Base-by-base conservation (phyloP, 1,139 yeast species). In the Yamadazyma siamensis region DNA sequence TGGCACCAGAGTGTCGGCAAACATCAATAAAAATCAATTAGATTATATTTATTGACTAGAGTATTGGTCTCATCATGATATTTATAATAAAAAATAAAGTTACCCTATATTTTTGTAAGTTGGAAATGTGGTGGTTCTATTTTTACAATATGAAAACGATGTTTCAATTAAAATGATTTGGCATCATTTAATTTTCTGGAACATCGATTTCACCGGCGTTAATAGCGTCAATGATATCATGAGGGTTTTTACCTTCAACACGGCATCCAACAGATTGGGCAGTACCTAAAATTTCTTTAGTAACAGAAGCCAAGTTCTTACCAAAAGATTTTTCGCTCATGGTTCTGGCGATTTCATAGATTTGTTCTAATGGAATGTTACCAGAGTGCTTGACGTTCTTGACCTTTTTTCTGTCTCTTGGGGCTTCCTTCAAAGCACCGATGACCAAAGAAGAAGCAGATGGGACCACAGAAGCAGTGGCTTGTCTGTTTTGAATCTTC, bases 331-430 rank as follows among this genome's bases (percentile, higher is more conserved):
- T 91, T 68, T 83, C 86, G 71, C 77, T 83, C 97, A 91, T 91
- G 67, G 81, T 82, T 77, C 96, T 91, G 60, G 98, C 98, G 66
- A 91, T 86, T 70, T 88, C 95, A 69, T 77, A 80, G 72, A 91
- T 85, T 76, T 91, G 96, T 60, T 89, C 95, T 62, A 91, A 80
- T 59, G 96, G 87, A 64, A 91, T 81, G 89, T 88, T 91, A 77
- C 99, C 99, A 67, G 82, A 82, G 87, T 91, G 99, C 81, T 89
- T 89, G 71, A 94, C 88, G 78, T 94, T 89, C 94, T 91, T 91
- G 70, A 91, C 98, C 95, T 91, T 91, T 94, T 91, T 91, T 80
- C 96, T 84, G 83, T 91, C 99, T 86, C 99, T 89, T 67, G 96
- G 96, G 59, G 99, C 89, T 79, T 91, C 99, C 83, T 91, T 91